Evolutionary conservation across 345 rosid species (phyloP).

Genomic region (Brassica rapa): DNA sequence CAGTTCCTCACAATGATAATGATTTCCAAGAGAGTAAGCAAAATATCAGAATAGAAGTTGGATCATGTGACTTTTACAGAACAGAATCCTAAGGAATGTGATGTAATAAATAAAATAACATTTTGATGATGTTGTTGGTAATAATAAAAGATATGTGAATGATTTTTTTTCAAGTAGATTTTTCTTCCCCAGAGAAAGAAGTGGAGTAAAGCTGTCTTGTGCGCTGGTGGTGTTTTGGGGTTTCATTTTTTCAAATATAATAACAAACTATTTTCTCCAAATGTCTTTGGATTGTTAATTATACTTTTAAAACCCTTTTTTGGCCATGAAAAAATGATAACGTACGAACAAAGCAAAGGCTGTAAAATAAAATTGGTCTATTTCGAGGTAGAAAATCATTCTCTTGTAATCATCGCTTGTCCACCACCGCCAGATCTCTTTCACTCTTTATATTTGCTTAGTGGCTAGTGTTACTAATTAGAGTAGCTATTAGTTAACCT

Average conservation of each 20-base stretch:
- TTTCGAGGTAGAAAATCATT: conserved; percentile 40
- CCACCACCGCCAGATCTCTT: conserved; percentile 30
- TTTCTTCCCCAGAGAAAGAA: conserved; percentile 16
- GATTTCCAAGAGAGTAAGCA: conserved; percentile 43
- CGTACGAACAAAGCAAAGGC: conserved; percentile 41
- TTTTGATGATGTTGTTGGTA: conserved; percentile 36
- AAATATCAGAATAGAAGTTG: conserved; percentile 38
- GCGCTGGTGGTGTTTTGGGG: conserved; percentile 37
- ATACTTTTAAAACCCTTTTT: neutral
- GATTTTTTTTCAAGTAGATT: neutral
- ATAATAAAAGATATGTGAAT: conserved; percentile 25
- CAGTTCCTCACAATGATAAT: conserved; percentile 33
- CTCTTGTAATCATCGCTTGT: conserved; percentile 40
- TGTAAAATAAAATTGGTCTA: conserved; percentile 18
- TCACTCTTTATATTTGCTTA: conserved; percentile 13
- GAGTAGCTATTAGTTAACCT: neutral
- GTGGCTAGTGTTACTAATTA: conserved; percentile 28
- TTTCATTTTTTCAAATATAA: conserved; percentile 31
- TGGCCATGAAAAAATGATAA: conserved; percentile 8
- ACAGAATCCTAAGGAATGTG: conserved; percentile 43
- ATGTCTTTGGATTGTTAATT: conserved; percentile 16
- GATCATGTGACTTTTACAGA: conserved; percentile 47
- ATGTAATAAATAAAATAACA: conserved; percentile 17
- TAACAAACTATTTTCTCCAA: conserved; percentile 12
- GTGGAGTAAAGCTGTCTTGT: conserved; percentile 44